Conservation (phyloP, 768 basidiomycete species). For the Lyophyllum semitale region DNA sequence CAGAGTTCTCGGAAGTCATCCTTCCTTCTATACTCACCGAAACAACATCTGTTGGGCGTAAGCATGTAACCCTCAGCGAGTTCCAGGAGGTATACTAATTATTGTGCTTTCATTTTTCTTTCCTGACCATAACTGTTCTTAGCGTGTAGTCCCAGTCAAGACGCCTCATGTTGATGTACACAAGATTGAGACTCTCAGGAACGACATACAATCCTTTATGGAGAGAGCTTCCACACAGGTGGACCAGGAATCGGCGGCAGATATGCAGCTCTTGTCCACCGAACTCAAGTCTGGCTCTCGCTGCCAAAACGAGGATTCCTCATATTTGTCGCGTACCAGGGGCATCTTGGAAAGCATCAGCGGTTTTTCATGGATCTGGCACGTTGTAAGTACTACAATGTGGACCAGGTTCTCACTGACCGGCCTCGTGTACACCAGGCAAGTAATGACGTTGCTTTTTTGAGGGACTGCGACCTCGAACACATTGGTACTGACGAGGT, state of each 20-base stretch:
- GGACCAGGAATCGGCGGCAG: neutral
- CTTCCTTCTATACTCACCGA: neutral
- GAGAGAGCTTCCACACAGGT: neutral
- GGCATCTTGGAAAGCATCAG: neutral
- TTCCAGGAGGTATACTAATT: neutral
- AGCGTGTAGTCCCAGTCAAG: neutral
- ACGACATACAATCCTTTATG: neutral
- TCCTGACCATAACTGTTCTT: neutral
- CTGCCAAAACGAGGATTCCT: neutral
- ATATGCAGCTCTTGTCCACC: neutral
- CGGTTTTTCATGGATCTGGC: neutral
- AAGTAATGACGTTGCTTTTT: neutral
- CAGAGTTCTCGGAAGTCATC: neutral
- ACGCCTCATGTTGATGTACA: neutral
- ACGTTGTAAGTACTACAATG: neutral
- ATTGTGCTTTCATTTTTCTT: no score
- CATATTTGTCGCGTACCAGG: neutral
- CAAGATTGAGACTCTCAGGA: neutral
- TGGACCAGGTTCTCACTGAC: neutral
- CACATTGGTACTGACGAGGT: neutral
- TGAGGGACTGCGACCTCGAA: neutral
- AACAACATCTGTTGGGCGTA: neutral
- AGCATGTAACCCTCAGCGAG: neutral
- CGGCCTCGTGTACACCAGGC: neutral
- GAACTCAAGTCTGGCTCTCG: neutral